Evolutionary conservation across 306 rosid species (phyloP).

Genomic region (Cucumis cinereus): DNA sequence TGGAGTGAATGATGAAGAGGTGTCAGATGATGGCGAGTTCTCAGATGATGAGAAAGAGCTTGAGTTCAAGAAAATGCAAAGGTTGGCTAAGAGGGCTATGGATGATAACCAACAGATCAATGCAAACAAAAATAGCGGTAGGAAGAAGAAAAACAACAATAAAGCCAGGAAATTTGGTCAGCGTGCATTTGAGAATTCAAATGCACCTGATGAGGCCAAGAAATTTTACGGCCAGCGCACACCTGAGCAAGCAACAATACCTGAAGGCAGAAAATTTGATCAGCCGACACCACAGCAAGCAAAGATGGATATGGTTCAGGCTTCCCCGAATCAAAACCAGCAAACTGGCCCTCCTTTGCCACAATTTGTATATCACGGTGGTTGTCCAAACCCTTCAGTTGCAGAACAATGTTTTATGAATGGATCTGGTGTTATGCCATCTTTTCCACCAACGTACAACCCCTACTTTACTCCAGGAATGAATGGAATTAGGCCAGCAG

Average conservation of each 20-base stretch:
- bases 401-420: constrained; percentile 24
- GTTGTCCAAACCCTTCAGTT: constrained; percentile 22
- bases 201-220: constrained; percentile 1
- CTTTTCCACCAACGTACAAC: constrained; percentile 23
- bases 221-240: constrained; percentile 7
- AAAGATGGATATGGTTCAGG: constrained; percentile 1
- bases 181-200: not conserved
- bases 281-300: constrained; percentile 2
- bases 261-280: constrained; percentile 14
- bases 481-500: constrained; percentile 45
- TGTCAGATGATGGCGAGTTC: constrained; percentile 59
- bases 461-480: constrained; percentile 17
- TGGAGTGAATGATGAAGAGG: constrained; percentile 74
- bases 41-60: constrained; percentile 96
- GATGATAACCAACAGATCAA: constrained; percentile 30
- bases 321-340: not conserved
- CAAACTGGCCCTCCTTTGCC: not conserved
- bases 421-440: constrained; percentile 23
- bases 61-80: constrained; percentile 49
- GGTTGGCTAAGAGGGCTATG: constrained; percentile 40
- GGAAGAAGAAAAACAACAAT: constrained; percentile 32
- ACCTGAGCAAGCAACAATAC: not conserved
- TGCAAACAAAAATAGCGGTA: constrained; percentile 27
- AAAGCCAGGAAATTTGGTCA: constrained; percentile 15
- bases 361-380: constrained; percentile 4